Percentiles rank a stretch among this genome's conserved stretches.
phyloP scores from a whole-genome alignment of 2,329 filamentous ascomycete genomes.

The Colletotrichum zoysiae region DNA sequence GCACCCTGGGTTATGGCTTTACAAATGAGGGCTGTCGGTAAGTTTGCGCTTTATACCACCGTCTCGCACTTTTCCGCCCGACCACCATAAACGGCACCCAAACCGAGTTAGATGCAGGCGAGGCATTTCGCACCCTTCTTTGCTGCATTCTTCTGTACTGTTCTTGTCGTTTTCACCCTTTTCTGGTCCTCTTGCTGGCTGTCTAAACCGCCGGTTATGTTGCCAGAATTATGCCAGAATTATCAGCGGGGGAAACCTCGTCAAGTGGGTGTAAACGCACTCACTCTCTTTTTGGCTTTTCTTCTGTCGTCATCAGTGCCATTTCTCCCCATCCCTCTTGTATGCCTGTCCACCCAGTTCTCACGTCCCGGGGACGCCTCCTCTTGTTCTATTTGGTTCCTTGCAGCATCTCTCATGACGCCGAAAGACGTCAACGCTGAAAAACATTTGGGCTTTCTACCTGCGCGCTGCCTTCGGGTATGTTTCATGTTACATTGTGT shows the following conservation, averaged over 20 bases:
- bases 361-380: neutral
- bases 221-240: neutral
- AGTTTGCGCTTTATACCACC: slow-evolving; percentile 48
- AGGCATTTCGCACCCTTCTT: neutral
- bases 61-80: slow-evolving; percentile 13
- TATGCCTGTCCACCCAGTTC: neutral
- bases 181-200: neutral
- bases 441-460: neutral
- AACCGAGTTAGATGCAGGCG: neutral
- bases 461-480: neutral
- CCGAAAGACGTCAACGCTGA: neutral
- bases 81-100: neutral
- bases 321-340: neutral
- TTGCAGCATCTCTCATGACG: neutral
- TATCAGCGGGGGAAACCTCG: neutral
- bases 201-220: neutral
- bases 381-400: neutral
- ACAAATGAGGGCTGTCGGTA: slow-evolving; percentile 75
- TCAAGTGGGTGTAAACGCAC: neutral
- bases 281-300: neutral
- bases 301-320: neutral
- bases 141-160: neutral
- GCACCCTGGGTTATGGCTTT: slow-evolving; percentile 70
- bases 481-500: neutral
- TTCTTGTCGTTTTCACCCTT: neutral